Evolutionary conservation across 2,329 filamentous ascomycete species (phyloP), one percentile per base, ranked within the genome.

Genomic region (Curvularia sp.): DNA sequence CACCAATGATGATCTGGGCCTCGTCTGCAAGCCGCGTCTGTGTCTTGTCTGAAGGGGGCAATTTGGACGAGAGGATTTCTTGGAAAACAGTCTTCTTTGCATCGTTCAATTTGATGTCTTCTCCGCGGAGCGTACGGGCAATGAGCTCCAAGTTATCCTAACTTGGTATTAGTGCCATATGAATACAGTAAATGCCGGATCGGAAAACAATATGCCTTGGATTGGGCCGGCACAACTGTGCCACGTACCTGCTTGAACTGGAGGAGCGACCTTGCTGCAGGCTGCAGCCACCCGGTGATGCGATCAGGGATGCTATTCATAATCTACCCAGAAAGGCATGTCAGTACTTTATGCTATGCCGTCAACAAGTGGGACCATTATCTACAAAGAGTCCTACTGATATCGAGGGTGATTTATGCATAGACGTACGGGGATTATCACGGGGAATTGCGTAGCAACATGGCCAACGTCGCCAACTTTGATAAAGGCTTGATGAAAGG

Each of bases 1-100:
- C 77, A 23, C 74, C 77, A 13, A 79, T 61, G 30, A 79, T 67
- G 27, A 76, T 77, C 27, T 76, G 69, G 7, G 72, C 76, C 67
- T 79, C 77, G 43, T 78, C 76, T 15, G 69, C 70, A 18, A 79
- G 74, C 1, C 77, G 74, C 10, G 59, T 55, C 1, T 78, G 67
- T 1, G 73, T 68, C 57, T 80, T 81, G 53, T 79, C 77, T 15
- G 68, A 59, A 1, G 55, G 43, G 0, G 76, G 73, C 2, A 76
- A 63, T 38, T 69, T 71, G 6, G 68, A 71, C 18, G 46, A 28
- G 8, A 76, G 61, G 21, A 76, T 74, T 36, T 74, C 71, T 23
- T 75, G 70, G 60, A 74, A 76, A 30, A 76, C 70, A 12, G 73
- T 75, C n/a, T 60, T 66, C 21, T 71, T 68, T 2, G 69, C 72